Conservation (phyloP, 306 rosid species). For the Medicago truncatula region MtrunA17r5.0-ANR NC_053049.1:42221501-42222000, state of each 20-base stretch:
- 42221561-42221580: constrained; percentile 40
- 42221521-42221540: constrained; percentile 76
- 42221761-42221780: no score
- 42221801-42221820: not conserved
- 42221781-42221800: not conserved
- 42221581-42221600: not conserved
- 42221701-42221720: not conserved
- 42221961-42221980: not conserved
- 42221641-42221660: not conserved
- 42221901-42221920: not conserved
- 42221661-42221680: not conserved
- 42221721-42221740: not conserved
- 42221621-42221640: not conserved
- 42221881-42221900: constrained; percentile 8
- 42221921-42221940: constrained; percentile 11
- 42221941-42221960: not conserved
- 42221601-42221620: not conserved
- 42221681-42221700: not conserved
- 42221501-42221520: constrained; percentile 70
- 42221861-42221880: constrained; percentile 2
- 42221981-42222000: not conserved
- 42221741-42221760: not conserved
- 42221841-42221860: not conserved
- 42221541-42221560: constrained; percentile 72
- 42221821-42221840: not conserved